Base-by-base conservation (phyloP, 2,329 filamentous ascomycete species). In the Xylariaceae sp. region DNA sequence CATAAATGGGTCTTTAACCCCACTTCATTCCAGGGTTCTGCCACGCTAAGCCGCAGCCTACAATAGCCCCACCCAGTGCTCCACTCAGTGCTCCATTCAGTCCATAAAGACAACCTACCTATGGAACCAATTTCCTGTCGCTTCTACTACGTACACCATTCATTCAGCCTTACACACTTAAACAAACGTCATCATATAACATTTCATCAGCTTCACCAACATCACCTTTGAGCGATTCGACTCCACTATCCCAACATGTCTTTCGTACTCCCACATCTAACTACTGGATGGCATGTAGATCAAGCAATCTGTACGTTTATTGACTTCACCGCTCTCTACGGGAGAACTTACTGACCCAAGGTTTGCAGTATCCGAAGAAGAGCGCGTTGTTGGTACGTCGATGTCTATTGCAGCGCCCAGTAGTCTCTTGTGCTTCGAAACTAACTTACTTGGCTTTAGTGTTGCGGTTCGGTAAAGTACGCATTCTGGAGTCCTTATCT, bases 211-310 rank as follows among this genome's bases (percentile, higher is more conserved):
- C n/a, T n/a, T n/a, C n/a, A n/a, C n/a, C n/a, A n/a, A n/a, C n/a
- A n/a, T n/a, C n/a, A n/a, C n/a, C n/a, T n/a, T n/a, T n/a, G n/a
- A n/a, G n/a, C n/a, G n/a, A n/a, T n/a, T n/a, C n/a, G n/a, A n/a
- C n/a, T n/a, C n/a, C n/a, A n/a, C n/a, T n/a, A n/a, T n/a, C n/a
- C 24, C 52, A 56, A 34, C 8, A 85, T 85, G 82, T 96, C 92
- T 69, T 90, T 97, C 62, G 90, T 96, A 46, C 87, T 99, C 50
- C 94, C 94, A 41, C 94, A 98, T 76, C 84, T 99, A 43, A 85
- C 86, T 67, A 93, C 90, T 37, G 95, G 91, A 75, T 99, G 94
- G 95, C 95, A 99, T 76, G 95, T 99, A 71, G 95, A 98, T 81
- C 93, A 98, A 78, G 92, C 93, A 63, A 97, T 97, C 71, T 87